Conservation (phyloP, 2,329 filamentous ascomycete species). For the Penicillium sp. region DNA sequence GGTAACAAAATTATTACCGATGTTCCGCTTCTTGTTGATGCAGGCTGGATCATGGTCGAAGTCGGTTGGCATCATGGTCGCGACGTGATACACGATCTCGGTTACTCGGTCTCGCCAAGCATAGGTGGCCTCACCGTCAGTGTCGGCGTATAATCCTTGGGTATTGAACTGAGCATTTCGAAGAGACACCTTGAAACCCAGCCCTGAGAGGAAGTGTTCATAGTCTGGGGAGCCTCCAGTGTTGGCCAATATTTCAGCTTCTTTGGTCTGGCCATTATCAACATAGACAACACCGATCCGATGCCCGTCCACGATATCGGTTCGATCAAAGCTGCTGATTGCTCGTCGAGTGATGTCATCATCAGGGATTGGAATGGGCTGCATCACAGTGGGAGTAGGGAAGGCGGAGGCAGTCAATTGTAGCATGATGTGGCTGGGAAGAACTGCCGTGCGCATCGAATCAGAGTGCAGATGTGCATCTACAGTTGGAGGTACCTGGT, state of each 20-base stretch:
- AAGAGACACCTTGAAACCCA: conserved; percentile 76
- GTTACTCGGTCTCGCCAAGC: conserved; percentile 94
- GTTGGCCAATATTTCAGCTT: conserved; percentile 81
- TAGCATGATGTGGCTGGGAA: conserved; percentile 46
- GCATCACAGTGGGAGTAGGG: conserved; percentile 48
- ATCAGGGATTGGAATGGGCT: conserved; percentile 71
- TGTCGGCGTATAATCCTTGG: conserved; percentile 78
- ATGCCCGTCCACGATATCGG: conserved; percentile 85
- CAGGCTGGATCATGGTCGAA: conserved; percentile 68
- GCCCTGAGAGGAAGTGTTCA: conserved; percentile 71
- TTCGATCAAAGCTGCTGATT: conserved; percentile 76
- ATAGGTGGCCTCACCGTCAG: conserved; percentile 81
- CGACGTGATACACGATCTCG: conserved; percentile 92
- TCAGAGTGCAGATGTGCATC: conserved; percentile 39
- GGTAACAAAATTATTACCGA: conserved; percentile 96
- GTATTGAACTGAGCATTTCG: conserved; percentile 85
- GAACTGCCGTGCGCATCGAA: conserved; percentile 38
- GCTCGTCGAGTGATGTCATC: conserved; percentile 66
- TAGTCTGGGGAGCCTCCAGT: conserved; percentile 83
- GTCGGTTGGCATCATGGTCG: conserved; percentile 95
- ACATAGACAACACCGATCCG: conserved; percentile 95
- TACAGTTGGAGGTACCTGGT: conserved; percentile 41
- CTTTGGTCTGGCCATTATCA: conserved; percentile 74
- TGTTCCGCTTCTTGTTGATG: conserved; percentile 84
- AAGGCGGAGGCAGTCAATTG: conserved; percentile 43